These are phyloP conservation scores for Penicillium coffeae DNA, from an alignment of 495 filamentous ascomycete genomes.

Conservation along the genomic window DNA sequence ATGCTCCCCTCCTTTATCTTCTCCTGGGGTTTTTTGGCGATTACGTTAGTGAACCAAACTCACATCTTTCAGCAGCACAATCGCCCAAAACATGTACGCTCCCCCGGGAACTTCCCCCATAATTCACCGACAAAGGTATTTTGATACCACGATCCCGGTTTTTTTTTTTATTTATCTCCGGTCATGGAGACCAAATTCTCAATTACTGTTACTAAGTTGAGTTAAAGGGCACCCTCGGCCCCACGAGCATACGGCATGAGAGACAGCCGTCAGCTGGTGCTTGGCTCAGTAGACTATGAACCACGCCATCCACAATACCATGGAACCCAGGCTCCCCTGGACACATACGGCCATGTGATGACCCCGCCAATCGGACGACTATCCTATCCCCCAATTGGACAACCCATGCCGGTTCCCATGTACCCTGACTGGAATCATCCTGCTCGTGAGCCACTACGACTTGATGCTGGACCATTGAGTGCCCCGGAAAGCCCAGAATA, in stretches of 20 bases:
- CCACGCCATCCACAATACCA: constrained; percentile 27
- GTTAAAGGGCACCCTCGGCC: constrained; percentile 28
- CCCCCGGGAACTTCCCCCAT: constrained; percentile 30
- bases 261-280: constrained; percentile 24
- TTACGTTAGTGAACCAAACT: constrained; percentile 26
- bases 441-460: constrained; percentile 30
- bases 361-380: constrained; percentile 27
- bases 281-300: constrained; percentile 30
- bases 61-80: constrained; percentile 29
- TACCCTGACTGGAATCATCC: constrained; percentile 39
- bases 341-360: constrained; percentile 20
- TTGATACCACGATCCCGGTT: constrained; percentile 14
- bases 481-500: constrained; percentile 37
- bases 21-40: neutral
- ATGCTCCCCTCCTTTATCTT: neutral
- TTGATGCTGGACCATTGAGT: constrained; percentile 30
- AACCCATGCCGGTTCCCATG: constrained; percentile 25
- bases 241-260: constrained; percentile 28
- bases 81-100: constrained; percentile 36
- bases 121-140: constrained; percentile 46
- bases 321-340: constrained; percentile 24
- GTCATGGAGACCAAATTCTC: constrained; percentile 4
- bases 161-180: constrained; percentile 8
- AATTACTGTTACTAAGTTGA: constrained; percentile 25
- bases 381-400: constrained; percentile 37